A percentile compares a stretch with the other conserved stretches of the same genome.
These are phyloP conservation scores for Magnusiomyces fungicola DNA, from an alignment of 1,139 yeast species.

Conservation along the genomic window DNA sequence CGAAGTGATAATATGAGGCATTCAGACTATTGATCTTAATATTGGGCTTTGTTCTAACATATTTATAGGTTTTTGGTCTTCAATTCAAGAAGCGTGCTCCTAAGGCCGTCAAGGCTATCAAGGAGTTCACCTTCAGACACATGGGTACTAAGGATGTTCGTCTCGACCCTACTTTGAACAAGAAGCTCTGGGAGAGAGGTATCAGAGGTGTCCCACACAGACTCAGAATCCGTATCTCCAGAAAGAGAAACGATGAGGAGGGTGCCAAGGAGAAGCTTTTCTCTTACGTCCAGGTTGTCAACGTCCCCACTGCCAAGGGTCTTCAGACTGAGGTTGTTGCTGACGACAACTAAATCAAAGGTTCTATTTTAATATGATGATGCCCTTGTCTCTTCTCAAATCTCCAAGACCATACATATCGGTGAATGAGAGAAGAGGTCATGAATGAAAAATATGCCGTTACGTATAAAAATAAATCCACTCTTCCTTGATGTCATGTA, in stretches of 20 bases:
- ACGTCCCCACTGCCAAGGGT: conserved; percentile 94
- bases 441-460: too few relatives aligned
- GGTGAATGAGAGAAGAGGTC: too few relatives aligned
- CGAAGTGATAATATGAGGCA: too few relatives aligned
- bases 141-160: conserved; percentile 99
- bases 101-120: conserved; percentile 98
- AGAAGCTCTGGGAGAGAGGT: conserved; percentile 99
- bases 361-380: too few relatives aligned
- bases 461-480: too few relatives aligned
- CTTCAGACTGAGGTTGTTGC: conserved; percentile 94
- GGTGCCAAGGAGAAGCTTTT: conserved; percentile 97
- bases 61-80: conserved; percentile 83
- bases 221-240: conserved; percentile 97
- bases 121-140: conserved; percentile 97
- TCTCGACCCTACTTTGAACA: conserved; percentile 97
- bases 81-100: conserved; percentile 99
- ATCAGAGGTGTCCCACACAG: conserved; percentile 98
- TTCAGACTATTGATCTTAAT: too few relatives aligned
- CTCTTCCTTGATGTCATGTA: too few relatives aligned
- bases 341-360: conserved; percentile 26
- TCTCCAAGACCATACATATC: too few relatives aligned
- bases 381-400: too few relatives aligned
- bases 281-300: conserved; percentile 97
- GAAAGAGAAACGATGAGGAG: conserved; percentile 99
- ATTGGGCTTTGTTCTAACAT: too few relatives aligned